Evolutionary conservation across 2,329 filamentous ascomycete genomes (phyloP).

Genomic region (Leptographium lundbergii): DNA sequence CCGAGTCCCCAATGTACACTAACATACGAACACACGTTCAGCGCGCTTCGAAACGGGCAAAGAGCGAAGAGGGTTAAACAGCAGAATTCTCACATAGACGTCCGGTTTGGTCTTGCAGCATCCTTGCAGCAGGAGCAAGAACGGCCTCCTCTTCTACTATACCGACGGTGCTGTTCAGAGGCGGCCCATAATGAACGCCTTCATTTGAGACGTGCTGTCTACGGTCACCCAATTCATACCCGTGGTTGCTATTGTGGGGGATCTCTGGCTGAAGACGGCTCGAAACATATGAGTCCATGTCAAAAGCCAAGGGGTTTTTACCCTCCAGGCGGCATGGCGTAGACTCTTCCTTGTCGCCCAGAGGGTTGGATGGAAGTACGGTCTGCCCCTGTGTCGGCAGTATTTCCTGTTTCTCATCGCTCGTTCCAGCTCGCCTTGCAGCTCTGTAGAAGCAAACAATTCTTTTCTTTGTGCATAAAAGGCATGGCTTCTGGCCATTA

Average conservation of each 20-base stretch:
- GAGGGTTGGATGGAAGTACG: not conserved
- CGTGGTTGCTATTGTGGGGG: not conserved
- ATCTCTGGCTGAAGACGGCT: not conserved
- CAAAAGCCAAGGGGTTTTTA: not conserved
- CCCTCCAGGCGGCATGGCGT: not conserved
- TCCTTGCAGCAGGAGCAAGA: constrained; percentile 39
- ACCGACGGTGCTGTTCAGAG: constrained; percentile 27
- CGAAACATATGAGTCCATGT: not conserved
- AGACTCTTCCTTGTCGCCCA: not conserved
- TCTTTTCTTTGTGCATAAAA: constrained; percentile 42
- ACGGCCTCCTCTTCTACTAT: constrained; percentile 42
- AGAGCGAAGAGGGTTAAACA: not conserved
- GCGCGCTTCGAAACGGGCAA: too few species aligned
- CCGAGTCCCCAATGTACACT: constrained; percentile 53
- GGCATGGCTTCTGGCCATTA: constrained; percentile 45
- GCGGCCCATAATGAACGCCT: constrained; percentile 14
- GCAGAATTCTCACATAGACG: constrained; percentile 32
- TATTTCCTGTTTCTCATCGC: not conserved
- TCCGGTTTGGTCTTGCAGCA: constrained; percentile 47
- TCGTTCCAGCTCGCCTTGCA: not conserved
- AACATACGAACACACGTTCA: not conserved
- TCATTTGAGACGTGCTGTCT: not conserved
- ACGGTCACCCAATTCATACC: not conserved
- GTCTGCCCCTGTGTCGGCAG: not conserved
- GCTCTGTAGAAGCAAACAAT: constrained; percentile 29